Conservation (phyloP, 257 asterid genomes). For the Plantago ovata region DNA sequence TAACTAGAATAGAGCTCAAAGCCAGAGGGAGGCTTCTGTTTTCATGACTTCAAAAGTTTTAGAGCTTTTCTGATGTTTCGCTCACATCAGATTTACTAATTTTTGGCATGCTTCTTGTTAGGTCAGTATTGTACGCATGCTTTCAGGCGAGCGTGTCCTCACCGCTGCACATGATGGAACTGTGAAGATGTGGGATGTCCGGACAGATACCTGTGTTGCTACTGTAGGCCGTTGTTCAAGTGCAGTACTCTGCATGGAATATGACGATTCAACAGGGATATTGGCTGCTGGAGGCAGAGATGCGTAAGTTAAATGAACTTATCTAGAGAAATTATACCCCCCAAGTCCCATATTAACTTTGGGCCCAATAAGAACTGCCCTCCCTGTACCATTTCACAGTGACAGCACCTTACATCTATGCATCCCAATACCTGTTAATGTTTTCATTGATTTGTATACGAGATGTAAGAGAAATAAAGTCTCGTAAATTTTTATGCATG, state of each 20-base stretch:
- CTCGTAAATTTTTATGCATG: no score
- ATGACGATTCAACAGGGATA: constrained; percentile 84
- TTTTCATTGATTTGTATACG: no score
- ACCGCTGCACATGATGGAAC: constrained; percentile 97
- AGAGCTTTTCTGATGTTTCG: not conserved
- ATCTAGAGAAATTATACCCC: not conserved
- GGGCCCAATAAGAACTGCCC: no score
- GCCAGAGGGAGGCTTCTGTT: no score
- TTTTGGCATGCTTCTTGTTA: constrained; percentile 29
- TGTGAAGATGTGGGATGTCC: constrained; percentile 99
- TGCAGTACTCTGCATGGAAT: constrained; percentile 94
- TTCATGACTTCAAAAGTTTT: no score
- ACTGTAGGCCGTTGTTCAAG: constrained; percentile 91
- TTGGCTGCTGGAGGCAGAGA: constrained; percentile 97
- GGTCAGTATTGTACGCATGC: constrained; percentile 89
- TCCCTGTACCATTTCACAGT: no score
- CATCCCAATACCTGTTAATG: no score
- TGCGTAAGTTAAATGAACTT: constrained; percentile 46
- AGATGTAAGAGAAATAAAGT: no score
- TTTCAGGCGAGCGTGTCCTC: constrained; percentile 98
- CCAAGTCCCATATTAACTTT: no score
- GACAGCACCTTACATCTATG: no score
- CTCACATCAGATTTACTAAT: constrained; percentile 9
- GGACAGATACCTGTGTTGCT: constrained; percentile 97
- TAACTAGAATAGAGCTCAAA: not conserved